Conservation (phyloP, 2,329 filamentous ascomycete genomes). For the Huntiella savannae region DNA sequence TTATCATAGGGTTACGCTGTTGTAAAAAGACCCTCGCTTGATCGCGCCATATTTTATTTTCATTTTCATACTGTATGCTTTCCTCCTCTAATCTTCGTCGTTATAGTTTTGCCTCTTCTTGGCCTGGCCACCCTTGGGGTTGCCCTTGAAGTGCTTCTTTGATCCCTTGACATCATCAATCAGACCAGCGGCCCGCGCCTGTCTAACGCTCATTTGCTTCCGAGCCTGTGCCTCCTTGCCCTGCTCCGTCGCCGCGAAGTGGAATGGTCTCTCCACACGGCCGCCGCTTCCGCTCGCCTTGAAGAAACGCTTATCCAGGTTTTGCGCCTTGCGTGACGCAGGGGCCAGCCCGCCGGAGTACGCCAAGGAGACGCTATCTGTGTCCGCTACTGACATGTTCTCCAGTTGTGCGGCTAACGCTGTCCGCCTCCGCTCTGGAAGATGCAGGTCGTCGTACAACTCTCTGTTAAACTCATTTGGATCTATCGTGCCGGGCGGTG, state of each 20-base stretch:
- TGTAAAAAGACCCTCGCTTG: conserved; percentile 1
- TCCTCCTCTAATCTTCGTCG: conserved; percentile 5
- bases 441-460: conserved; percentile 64
- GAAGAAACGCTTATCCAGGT: conserved; percentile 83
- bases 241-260: conserved; percentile 72
- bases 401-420: conserved; percentile 35
- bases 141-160: conserved; percentile 94
- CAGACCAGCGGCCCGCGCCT: conserved; percentile 33
- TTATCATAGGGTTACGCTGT: conserved; percentile 2
- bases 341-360: conserved; percentile 21
- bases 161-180: conserved; percentile 55
- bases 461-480: conserved; percentile 66
- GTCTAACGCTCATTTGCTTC: conserved; percentile 64
- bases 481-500: conserved; percentile 59
- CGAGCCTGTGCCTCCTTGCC: conserved; percentile 28
- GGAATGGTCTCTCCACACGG: conserved; percentile 65
- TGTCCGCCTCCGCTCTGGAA: conserved; percentile 63
- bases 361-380: conserved; percentile 14
- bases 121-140: conserved; percentile 38
- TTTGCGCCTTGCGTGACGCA: conserved; percentile 53
- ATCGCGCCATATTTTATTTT: too few species aligned
- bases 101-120: conserved; percentile 27
- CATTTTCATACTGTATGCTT: background rate
- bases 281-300: conserved; percentile 37
- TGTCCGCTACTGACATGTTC: conserved; percentile 24